These are phyloP conservation scores for Syzygium oleosum DNA, from an alignment of 345 rosid genomes.

Conservation along the genomic window DNA sequence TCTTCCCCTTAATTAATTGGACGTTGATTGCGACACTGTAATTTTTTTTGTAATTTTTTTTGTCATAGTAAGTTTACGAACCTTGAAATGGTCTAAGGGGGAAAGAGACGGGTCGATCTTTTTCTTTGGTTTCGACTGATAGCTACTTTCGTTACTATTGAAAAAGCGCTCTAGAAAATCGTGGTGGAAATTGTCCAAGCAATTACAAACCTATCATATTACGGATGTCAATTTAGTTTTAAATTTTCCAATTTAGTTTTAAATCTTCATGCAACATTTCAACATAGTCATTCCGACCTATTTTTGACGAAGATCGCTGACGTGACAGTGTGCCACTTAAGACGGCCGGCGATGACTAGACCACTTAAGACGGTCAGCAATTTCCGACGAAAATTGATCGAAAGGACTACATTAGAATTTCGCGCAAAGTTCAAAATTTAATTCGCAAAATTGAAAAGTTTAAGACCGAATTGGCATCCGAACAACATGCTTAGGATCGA, in stretches of 20 bases:
- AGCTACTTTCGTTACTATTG: neutral
- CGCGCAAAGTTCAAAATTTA: neutral
- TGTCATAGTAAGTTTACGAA: neutral
- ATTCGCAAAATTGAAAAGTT: neutral
- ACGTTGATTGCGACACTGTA: neutral
- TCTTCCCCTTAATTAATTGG: neutral
- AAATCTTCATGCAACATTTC: neutral
- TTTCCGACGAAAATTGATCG: accelerated
- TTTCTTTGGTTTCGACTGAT: neutral
- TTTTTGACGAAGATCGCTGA: accelerated
- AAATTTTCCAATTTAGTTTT: neutral
- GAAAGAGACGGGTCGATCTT: neutral
- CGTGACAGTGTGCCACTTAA: accelerated
- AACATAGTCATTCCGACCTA: accelerated
- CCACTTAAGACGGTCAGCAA: no score
- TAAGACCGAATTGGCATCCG: accelerated
- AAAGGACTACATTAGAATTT: accelerated
- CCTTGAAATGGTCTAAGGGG: neutral
- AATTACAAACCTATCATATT: accelerated
- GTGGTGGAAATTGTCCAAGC: neutral
- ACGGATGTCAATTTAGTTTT: accelerated
- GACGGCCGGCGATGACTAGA: accelerated
- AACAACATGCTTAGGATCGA: neutral
- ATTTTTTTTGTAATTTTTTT: neutral
- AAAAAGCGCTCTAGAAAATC: neutral